Conservation (phyloP, 768 basidiomycete genomes). For the Boletus sp. region DNA sequence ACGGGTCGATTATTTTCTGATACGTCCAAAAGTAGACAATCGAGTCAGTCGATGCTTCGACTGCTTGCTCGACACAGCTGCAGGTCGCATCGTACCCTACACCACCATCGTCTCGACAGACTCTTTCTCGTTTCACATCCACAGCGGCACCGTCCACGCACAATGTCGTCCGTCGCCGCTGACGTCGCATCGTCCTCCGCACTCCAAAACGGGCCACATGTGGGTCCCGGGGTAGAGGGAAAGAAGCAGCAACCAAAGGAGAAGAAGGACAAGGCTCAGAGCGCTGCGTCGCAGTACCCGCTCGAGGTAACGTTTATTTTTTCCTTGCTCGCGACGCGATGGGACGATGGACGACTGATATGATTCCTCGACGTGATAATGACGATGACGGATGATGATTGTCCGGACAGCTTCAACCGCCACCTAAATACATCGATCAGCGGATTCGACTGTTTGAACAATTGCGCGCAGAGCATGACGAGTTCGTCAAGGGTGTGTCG, state of each 20-base stretch:
- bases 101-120: constrained; percentile 10
- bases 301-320: constrained; percentile 51
- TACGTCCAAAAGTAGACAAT: constrained; percentile 27
- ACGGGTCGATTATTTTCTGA: background rate
- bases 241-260: constrained; percentile 44
- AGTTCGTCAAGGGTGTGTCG: constrained; percentile 66
- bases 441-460: constrained; percentile 88
- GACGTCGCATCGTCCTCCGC: constrained; percentile 51
- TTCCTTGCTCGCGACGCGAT: background rate
- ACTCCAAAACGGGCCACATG: constrained; percentile 42
- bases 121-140: background rate
- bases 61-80: constrained; percentile 29
- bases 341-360: background rate
- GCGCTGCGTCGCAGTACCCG: constrained; percentile 46
- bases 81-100: constrained; percentile 25
- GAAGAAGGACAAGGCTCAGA: constrained; percentile 38
- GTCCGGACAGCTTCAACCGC: constrained; percentile 68
- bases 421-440: constrained; percentile 84
- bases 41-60: constrained; percentile 34
- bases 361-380: background rate
- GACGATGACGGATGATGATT: background rate
- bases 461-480: constrained; percentile 81
- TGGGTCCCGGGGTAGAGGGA: constrained; percentile 30
- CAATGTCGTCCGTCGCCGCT: constrained; percentile 48
- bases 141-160: constrained; percentile 9